Conservation (phyloP, 768 basidiomycete species). For the Tricholoma flavovirens region DNA sequence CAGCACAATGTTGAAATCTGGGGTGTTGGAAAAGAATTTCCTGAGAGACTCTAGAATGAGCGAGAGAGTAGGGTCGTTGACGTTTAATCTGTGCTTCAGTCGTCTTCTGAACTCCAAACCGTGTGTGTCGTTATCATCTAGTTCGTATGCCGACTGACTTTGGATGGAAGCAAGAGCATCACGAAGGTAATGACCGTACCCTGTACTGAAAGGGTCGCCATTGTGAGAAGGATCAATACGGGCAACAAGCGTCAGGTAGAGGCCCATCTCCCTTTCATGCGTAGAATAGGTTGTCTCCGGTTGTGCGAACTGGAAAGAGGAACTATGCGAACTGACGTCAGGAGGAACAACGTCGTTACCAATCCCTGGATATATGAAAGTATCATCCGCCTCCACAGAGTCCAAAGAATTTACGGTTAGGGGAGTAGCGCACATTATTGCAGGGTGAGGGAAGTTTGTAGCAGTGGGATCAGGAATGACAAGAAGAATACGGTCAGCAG, state of each 20-base stretch:
- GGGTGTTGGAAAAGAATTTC: conserved; percentile 78
- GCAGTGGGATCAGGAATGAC: conserved; percentile 66
- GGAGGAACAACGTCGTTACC: conserved; percentile 18
- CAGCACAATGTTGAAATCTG: conserved; percentile 83
- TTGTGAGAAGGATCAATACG: conserved; percentile 66
- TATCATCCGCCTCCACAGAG: conserved; percentile 45
- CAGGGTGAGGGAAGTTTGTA: conserved; percentile 67
- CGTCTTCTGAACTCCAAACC: conserved; percentile 36
- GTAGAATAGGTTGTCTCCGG: conserved; percentile 74
- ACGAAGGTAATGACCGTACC: conserved; percentile 76
- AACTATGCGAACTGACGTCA: conserved; percentile 12
- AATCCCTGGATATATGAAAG: conserved; percentile 36
- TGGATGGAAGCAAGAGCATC: conserved; percentile 71
- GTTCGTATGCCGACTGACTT: conserved; percentile 52
- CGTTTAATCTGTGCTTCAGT: conserved; percentile 69
- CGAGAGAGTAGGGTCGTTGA: conserved; percentile 71
- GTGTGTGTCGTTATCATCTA: conserved; percentile 33
- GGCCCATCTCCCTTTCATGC: conserved; percentile 77
- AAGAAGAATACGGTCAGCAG: conserved; percentile 62
- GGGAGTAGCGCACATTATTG: conserved; percentile 21
- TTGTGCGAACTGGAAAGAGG: conserved; percentile 42
- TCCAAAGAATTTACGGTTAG: conserved; percentile 7
- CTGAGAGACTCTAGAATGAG: conserved; percentile 65
- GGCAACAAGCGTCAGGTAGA: conserved; percentile 76
- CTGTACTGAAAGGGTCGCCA: conserved; percentile 74